Percentiles rank a stretch among this genome's conserved stretches.
These are phyloP conservation scores for Rugonectria rugulosa DNA, from an alignment of 2,329 filamentous ascomycete species.

Conservation along the genomic window DNA sequence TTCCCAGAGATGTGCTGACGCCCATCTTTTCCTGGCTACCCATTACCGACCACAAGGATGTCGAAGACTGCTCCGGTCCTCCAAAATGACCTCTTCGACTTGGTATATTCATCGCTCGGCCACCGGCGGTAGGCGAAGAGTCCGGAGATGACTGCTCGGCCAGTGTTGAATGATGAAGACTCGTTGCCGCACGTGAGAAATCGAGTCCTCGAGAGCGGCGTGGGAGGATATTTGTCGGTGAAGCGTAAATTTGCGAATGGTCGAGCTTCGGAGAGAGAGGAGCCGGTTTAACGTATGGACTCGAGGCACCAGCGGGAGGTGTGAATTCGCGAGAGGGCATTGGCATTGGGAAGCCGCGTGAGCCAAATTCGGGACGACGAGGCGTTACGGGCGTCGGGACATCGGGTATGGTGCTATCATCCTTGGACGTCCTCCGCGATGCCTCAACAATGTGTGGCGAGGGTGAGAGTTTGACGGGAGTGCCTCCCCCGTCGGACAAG, in stretches of 20 bases:
- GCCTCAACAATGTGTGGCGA: conserved; percentile 65
- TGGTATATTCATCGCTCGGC: conserved; percentile 70
- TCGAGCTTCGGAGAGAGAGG: conserved; percentile 89
- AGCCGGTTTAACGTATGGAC: conserved; percentile 58
- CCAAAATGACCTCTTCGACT: conserved; percentile 59
- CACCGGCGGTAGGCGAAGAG: conserved; percentile 84
- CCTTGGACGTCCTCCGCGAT: conserved; percentile 66
- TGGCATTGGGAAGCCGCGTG: conserved; percentile 63
- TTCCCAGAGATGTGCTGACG: conserved; percentile 81
- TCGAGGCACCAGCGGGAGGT: conserved; percentile 45
- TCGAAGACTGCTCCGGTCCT: conserved; percentile 70
- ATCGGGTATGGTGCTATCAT: conserved; percentile 67
- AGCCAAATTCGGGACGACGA: conserved; percentile 69
- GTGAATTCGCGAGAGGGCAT: conserved; percentile 47
- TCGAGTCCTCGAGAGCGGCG: conserved; percentile 89
- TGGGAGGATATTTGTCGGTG: conserved; percentile 86
- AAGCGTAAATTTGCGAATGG: conserved; percentile 83
- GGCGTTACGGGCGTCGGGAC: conserved; percentile 70
- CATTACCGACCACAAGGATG: conserved; percentile 75
- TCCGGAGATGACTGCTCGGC: conserved; percentile 89
- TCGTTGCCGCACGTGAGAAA: conserved; percentile 92
- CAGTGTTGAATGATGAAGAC: conserved; percentile 92
- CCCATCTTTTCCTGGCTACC: conserved; percentile 73
- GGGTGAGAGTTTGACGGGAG: conserved; percentile 63
- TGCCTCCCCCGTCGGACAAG: conserved; percentile 68